Evolutionary conservation across 768 basidiomycete species (phyloP), one percentile per base, ranked within the genome.

Genomic region (Naganishia vaughanmartiniae): DNA sequence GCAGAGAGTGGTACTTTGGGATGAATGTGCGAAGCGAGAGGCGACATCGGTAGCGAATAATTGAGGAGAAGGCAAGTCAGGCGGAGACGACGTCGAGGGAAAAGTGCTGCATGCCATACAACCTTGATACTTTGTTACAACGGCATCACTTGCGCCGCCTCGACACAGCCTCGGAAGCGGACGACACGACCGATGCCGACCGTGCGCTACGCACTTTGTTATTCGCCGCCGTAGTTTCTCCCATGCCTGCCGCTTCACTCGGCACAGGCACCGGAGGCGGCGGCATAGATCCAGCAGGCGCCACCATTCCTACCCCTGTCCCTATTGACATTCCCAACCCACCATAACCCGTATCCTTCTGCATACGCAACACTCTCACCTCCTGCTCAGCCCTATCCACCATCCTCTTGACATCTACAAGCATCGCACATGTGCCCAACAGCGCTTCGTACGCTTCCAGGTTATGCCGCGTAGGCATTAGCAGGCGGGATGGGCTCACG

Each of bases 381-480:
- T 98, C 95, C 76, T 90, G 89, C 24, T 95, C 92, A 4, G 89
- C 86, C 78, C 89, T 87, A 79, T 98, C 95, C 48, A 91, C 86
- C 15, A 87, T 83, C 74, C 90, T 89, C 84, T 97, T 98, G 73
- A 88, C 89, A 76, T 97, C 83, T n/a, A 95, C 85, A 76, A 97
- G 81, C 15, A 86, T 84, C 4, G 85, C 85, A 0, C 91, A 87
- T 3, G 89, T 87, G 5, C 89, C 88, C 54, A 94, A 76, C 19
- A 98, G 81, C 17, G 84, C 83, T 72, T 96, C 93, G 24, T 93
- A 84, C 74, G 86, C 87, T 65, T 85, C 84, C 66, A 89, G 84
- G 73, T 93, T 96, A 30, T 88, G 88, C 46, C 88, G 85, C 2
- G 96, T 97, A 21, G 96, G 96, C 93, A 98, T 97, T 71, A 95